These are phyloP conservation scores for Cryptosporidium meleagridis DNA, from an alignment of 169 alveolate genomes.

Conservation along the genomic window DNA sequence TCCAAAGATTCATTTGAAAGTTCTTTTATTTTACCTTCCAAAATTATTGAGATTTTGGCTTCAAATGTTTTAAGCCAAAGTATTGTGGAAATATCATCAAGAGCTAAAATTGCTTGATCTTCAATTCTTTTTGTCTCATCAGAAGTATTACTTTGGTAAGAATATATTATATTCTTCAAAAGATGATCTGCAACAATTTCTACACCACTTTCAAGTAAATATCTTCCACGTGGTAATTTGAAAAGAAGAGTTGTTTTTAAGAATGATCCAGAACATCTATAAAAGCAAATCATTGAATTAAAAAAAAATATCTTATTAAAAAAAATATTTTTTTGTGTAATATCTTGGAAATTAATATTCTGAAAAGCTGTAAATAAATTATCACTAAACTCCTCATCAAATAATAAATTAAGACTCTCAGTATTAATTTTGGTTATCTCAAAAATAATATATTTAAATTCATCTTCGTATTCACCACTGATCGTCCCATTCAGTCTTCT, in stretches of 20 bases:
- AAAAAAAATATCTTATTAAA: slow-evolving; percentile 36
- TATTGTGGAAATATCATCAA: slow-evolving; percentile 34
- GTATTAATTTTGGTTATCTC: slow-evolving; percentile 28
- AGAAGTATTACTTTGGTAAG: not conserved
- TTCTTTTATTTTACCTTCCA: slow-evolving; percentile 10
- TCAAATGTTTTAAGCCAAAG: slow-evolving; percentile 43
- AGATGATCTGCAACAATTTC: slow-evolving; percentile 1
- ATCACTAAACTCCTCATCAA: not conserved
- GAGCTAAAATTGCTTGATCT: not conserved
- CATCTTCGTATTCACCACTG: not conserved
- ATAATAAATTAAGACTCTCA: slow-evolving; percentile 6
- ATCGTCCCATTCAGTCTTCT: not conserved
- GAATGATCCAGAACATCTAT: slow-evolving; percentile 71
- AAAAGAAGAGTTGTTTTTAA: slow-evolving; percentile 10
- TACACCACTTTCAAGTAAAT: slow-evolving; percentile 40
- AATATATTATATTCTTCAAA: not conserved
- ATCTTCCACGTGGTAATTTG: slow-evolving; percentile 57
- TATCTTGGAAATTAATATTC: slow-evolving; percentile 12
- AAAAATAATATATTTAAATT: slow-evolving; percentile 4
- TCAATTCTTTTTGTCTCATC: not conserved
- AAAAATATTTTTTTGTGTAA: not conserved
- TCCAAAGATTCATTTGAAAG: slow-evolving; percentile 1
- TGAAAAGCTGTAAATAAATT: slow-evolving; percentile 4
- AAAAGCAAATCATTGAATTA: slow-evolving; percentile 37
- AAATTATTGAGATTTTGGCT: slow-evolving; percentile 15